Base-by-base conservation (phyloP, 345 rosid genomes). In the Ailanthus altissimus region DNA sequence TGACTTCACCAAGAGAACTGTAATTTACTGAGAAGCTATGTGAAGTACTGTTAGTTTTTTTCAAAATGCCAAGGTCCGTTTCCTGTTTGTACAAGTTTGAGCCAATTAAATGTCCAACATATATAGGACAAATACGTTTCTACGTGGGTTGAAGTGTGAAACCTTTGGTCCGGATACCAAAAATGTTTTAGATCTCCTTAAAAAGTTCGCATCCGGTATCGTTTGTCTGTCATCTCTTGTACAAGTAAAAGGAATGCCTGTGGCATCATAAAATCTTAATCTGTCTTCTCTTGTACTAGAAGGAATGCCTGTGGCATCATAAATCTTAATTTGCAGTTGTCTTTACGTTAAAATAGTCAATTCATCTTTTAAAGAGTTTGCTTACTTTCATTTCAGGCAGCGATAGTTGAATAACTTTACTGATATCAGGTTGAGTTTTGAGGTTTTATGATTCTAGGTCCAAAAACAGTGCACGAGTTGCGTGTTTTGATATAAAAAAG, bases 1-100 rank as follows among this genome's bases (percentile, higher is more conserved):
- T 77, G 73, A 75, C 65, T 51, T 72, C 78, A 59, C 79, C 76
- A 47, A 45, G 59, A 61, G 63, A 81, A 62, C 67, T 36, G 23
- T 67, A 80, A 43, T 25, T 58, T 28, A 56, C 43, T 10, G n/a
- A 23, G 47, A 28, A 7, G 2, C 26, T 32, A 6, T 20, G 15
- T 4, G 16, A 58, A 70, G 60, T 18, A 51, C 2, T 13, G 18
- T 13, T 6, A 50, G 43, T 8, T 38, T 36, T 21, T 38, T 40
- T 56, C 15, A 40, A 11, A 43, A 18, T 56, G 38, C 38, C 11
- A 9, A 46, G 63, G 8, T 14, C n/a, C 11, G 64, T 70, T 46
- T 25, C 6, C 6, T 18, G 16, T 25, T 61, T 74, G 62, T 64
- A 21, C 0, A 53, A 1, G 57, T 25, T 46, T 25, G 49, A 9